Evolutionary conservation across 2,329 filamentous ascomycete species (phyloP), one percentile per base, ranked within the genome.

Genomic region (Sporothrix mexicana): DNA sequence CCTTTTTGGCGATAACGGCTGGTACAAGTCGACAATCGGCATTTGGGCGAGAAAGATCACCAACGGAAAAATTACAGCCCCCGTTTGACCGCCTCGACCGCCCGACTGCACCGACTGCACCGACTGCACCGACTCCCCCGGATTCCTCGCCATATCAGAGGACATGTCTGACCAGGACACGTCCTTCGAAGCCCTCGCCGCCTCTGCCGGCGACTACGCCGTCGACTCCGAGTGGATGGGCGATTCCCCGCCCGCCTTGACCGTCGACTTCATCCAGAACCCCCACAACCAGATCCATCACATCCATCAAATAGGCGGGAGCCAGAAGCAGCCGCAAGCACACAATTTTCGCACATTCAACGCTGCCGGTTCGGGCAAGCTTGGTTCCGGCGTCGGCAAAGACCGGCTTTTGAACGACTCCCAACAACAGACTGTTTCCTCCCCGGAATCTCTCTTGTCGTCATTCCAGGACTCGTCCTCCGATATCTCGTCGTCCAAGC

Each of bases 381-480:
- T 43, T 20, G 62, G 30, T 36, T 36, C 30, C 30, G 30, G 41
- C 55, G 23, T 23, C 67, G 70, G 57, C 59, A 70, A 67, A 51
- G 67, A 72, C 55, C 61, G 53, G 45, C 67, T 73, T 12, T 41
- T 76, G 73, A 69, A 73, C 72, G n/a, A 72, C 70, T 75, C 74
- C 3, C 74, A 73, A 12, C 41, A 73, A 43, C 53, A 71, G 13
- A 25, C 73, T 2, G 68, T 57, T n/a, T 76, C 78, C 0, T 74
- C 76, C 3, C 76, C 76, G 45, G 77, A 77, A 12, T 78, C 77
- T 2, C 70, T 73, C 5, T 75, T 78, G 23, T 78, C 78, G 1
- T 75, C 77, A 4, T 85, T 83, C 69, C 82, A 82, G 73, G 86
- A 87, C 76, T 86, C 85, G 2, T 85, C 85, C 3, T 87, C 85